A percentile compares a stretch with the other conserved stretches of the same genome.
Evolutionary conservation across 352 stramenopile species (phyloP).

Genomic region (Bremia lactucae): DNA sequence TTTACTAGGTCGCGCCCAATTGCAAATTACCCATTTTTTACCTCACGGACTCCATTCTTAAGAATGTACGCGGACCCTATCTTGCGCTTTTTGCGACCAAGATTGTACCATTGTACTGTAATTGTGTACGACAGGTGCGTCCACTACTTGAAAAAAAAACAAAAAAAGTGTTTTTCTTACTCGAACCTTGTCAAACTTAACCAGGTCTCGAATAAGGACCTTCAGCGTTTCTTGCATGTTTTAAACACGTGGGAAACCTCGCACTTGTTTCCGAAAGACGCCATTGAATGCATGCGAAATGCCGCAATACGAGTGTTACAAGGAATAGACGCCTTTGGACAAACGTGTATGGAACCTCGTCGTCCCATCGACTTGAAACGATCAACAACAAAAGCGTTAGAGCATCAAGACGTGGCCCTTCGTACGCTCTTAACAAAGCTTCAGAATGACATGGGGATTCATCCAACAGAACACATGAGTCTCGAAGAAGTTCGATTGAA

Average conservation of each 20-base stretch:
- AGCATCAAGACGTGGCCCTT: slow-evolving; percentile 69
- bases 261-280: slow-evolving; percentile 40
- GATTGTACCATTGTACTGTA: slow-evolving; percentile 78
- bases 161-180: background rate
- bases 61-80: slow-evolving; percentile 79
- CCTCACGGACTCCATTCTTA: slow-evolving; percentile 84
- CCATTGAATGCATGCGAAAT: slow-evolving; percentile 53
- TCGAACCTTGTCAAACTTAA: background rate
- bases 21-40: slow-evolving; percentile 88
- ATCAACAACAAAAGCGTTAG: slow-evolving; percentile 10
- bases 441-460: slow-evolving; percentile 83
- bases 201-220: slow-evolving; percentile 66
- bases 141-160: background rate
- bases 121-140: slow-evolving; percentile 66
- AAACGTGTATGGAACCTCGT: no score
- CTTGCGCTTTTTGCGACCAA: slow-evolving; percentile 46
- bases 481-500: slow-evolving; percentile 80
- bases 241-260: slow-evolving; percentile 78
- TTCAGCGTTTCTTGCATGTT: slow-evolving; percentile 78
- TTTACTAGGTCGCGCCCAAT: slow-evolving; percentile 44
- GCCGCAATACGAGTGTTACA: slow-evolving; percentile 50
- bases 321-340: slow-evolving; percentile 33
- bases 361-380: no score
- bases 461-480: slow-evolving; percentile 77
- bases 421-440: slow-evolving; percentile 70